phyloP scores from a whole-genome alignment of 2,329 filamentous ascomycete species.

The Pyricularia sp. region DNA sequence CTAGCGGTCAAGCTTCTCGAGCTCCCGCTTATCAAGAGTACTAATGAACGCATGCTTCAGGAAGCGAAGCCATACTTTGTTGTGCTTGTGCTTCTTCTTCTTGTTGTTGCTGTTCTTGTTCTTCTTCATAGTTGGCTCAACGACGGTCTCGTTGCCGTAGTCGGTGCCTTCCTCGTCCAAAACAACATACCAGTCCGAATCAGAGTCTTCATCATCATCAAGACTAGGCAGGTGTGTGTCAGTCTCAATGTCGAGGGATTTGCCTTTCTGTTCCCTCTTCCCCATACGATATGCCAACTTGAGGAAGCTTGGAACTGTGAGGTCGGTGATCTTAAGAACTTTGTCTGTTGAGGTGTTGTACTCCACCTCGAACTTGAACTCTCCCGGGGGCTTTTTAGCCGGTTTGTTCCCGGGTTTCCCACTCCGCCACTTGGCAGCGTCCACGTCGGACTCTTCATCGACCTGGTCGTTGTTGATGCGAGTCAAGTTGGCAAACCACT shows the following conservation, averaged over 20 bases:
- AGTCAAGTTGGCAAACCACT: slow-evolving; percentile 93
- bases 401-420: slow-evolving; percentile 49
- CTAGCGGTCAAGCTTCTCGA: slow-evolving; percentile 30
- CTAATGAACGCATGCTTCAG: slow-evolving; percentile 67
- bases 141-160: slow-evolving; percentile 14
- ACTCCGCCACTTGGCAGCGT: slow-evolving; percentile 40
- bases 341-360: slow-evolving; percentile 74
- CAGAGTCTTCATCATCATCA: slow-evolving; percentile 8
- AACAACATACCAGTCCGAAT: slow-evolving; percentile 14
- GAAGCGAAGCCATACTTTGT: slow-evolving; percentile 68
- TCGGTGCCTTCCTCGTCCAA: slow-evolving; percentile 17
- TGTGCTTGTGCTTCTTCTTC: slow-evolving; percentile 41
- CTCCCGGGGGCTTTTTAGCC: slow-evolving; percentile 39
- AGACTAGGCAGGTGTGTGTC: slow-evolving; percentile 3
- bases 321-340: slow-evolving; percentile 61
- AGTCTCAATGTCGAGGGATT: slow-evolving; percentile 8
- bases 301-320: slow-evolving; percentile 74
- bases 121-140: slow-evolving; percentile 28
- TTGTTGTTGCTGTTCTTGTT: slow-evolving; percentile 23
- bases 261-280: slow-evolving; percentile 18
- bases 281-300: slow-evolving; percentile 71
- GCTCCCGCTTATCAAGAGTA: slow-evolving; percentile 52
- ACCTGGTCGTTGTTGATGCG: slow-evolving; percentile 63
- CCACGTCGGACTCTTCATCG: slow-evolving; percentile 14
- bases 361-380: slow-evolving; percentile 67